Evolutionary conservation across 331 rosid species (phyloP), one percentile per base, ranked within the genome.

Genomic region (Malus hybrid): DNA sequence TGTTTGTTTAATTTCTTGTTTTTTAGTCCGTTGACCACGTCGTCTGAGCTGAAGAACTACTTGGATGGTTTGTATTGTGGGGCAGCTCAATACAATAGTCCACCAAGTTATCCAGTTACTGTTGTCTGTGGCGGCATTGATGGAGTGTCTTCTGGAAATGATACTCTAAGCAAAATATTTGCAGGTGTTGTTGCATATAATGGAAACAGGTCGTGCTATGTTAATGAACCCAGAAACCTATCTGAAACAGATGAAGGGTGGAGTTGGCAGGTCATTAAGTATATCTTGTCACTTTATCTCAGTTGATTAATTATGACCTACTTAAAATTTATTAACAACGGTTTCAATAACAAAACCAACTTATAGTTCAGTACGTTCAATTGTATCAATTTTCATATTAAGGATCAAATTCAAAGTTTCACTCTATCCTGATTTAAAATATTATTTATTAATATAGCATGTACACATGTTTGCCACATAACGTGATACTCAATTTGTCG

Each of bases 221-320:
- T 72, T 42, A 72, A 72, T 22, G 24, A 60, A 7, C 18, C 86
- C 33, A 10, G 2, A 4, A 55, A 27, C 52, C 19, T 4, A 14
- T 12, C 74, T 67, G 88, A 88, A 80, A 78, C 86, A 6, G 0
- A 12, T 9, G 5, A 2, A 6, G 89, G 87, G 13, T 90, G 90
- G 89, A 13, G 22, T 15, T 89, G 94, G 94, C 91, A 87, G 90
- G 92, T 86, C 59, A 36, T 2, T 22, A 6, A 4, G 6, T 68
- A 67, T 12, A 6, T 20, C 32, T 11, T 60, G 0, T 24, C 16
- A 59, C 32, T 13, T 59, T 59, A 9, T 60, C 7, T 11, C 13
- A 24, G 11, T 60, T 60, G 31, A 22, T 4, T 59, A 20, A 59
- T 20, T 60, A 60, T n/a, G 28, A 56, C 24, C 62, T n/a, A 56